Evolutionary conservation across 345 rosid genomes (phyloP).

Genomic region (Kernera saxatilis): DNA sequence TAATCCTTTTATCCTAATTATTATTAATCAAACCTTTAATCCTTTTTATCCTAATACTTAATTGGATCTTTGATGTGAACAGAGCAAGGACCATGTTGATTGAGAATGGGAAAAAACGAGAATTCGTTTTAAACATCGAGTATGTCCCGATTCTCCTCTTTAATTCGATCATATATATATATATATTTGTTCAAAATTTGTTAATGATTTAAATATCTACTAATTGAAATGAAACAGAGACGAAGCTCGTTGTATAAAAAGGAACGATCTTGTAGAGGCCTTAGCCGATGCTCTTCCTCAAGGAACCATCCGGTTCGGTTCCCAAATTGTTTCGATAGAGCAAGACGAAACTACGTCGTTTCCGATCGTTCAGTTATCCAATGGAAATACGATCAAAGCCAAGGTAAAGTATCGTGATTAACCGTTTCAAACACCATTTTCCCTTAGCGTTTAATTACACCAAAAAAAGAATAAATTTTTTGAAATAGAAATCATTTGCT

Average conservation of each 20-base stretch:
- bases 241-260: slow-evolving; percentile 27
- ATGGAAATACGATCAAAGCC: slow-evolving; percentile 26
- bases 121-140: slow-evolving; percentile 12
- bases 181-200: neutral
- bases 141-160: neutral
- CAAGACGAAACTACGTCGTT: slow-evolving; percentile 20
- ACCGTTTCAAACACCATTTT: too few relatives aligned
- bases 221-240: slow-evolving; percentile 13
- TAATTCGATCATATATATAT: neutral
- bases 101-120: slow-evolving; percentile 21
- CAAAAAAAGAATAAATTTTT: too few relatives aligned
- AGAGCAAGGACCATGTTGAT: slow-evolving; percentile 21
- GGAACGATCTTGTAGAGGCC: slow-evolving; percentile 32
- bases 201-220: neutral
- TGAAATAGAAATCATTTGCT: too few relatives aligned
- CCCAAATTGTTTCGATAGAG: slow-evolving; percentile 9
- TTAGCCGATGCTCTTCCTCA: slow-evolving; percentile 31
- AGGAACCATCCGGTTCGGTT: slow-evolving; percentile 28
- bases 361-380: slow-evolving; percentile 14
- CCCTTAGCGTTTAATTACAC: too few relatives aligned
- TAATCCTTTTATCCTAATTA: neutral
- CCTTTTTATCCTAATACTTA: neutral
- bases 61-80: neutral
- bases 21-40: neutral
- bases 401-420: slow-evolving; percentile 19